These are phyloP conservation scores for Sonneratia caseolaris DNA, from an alignment of 345 rosid genomes.

Conservation along the genomic window DNA sequence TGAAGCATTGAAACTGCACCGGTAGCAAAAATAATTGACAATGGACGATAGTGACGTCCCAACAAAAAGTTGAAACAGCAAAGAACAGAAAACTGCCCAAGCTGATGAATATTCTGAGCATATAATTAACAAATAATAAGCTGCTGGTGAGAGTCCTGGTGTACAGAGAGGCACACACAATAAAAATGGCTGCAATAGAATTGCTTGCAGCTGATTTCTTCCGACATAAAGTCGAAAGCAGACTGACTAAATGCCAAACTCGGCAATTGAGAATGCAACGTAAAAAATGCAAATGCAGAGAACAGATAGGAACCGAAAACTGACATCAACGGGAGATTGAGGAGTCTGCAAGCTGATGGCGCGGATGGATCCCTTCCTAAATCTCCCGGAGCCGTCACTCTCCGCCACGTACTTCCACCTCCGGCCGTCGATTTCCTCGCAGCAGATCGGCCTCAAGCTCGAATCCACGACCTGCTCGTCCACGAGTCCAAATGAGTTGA, in stretches of 20 bases:
- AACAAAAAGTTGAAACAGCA: background rate
- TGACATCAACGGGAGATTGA: slow-evolving; percentile 64
- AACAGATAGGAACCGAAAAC: slow-evolving; percentile 6
- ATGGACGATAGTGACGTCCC: background rate
- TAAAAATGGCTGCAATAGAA: background rate
- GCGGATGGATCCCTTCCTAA: slow-evolving; percentile 68
- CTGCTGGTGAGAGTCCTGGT: background rate
- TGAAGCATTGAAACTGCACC: background rate
- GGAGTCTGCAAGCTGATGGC: slow-evolving; percentile 62
- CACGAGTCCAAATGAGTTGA: slow-evolving; percentile 19
- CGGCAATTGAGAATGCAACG: background rate
- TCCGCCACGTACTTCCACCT: slow-evolving; percentile 80
- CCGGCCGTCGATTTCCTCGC: slow-evolving; percentile 86
- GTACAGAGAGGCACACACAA: background rate
- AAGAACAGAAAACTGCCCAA: background rate
- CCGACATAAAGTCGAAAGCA: background rate
- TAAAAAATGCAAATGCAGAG: background rate
- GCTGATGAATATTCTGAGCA: background rate
- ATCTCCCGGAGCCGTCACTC: slow-evolving; percentile 39
- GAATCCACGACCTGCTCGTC: slow-evolving; percentile 45
- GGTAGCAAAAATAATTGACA: background rate
- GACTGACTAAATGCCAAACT: background rate
- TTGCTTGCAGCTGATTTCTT: background rate
- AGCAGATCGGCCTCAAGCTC: slow-evolving; percentile 60
- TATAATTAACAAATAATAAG: background rate